These are phyloP conservation scores for Tylopilus felleus DNA, from an alignment of 768 basidiomycete species.

Conservation along the genomic window DNA sequence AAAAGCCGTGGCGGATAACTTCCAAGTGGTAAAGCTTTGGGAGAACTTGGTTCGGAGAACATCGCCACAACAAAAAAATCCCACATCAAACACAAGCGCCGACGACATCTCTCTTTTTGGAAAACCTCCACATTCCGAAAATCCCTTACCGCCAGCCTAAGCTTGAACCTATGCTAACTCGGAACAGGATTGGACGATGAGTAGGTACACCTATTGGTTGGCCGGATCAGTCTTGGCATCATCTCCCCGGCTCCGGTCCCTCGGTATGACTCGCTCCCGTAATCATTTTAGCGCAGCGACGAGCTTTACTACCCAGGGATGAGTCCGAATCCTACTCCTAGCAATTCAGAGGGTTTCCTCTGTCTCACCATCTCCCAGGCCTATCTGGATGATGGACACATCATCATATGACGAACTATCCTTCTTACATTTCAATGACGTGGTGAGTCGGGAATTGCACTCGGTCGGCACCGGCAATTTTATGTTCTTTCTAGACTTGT, in stretches of 20 bases:
- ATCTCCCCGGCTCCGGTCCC: not conserved
- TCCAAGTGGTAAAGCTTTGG: too few relatives aligned
- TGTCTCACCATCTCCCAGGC: not conserved
- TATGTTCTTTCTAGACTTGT: not conserved
- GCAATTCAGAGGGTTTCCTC: not conserved
- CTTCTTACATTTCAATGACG: conserved; percentile 7
- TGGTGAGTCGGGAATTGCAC: conserved; percentile 6
- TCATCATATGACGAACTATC: not conserved
- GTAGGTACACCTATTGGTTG: too few relatives aligned
- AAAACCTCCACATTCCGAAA: conserved; percentile 8
- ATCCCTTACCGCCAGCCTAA: not conserved
- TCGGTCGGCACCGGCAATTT: too few relatives aligned
- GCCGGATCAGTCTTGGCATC: not conserved
- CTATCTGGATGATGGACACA: not conserved
- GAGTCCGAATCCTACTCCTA: not conserved
- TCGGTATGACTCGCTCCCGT: not conserved
- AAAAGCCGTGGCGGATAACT: not conserved
- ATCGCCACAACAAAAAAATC: not conserved
- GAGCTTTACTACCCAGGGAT: not conserved
- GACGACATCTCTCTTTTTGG: conserved; percentile 22
- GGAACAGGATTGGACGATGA: too few relatives aligned
- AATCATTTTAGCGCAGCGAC: not conserved
- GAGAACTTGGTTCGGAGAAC: not conserved
- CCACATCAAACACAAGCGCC: conserved; percentile 6
- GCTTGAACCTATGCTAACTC: not conserved